Conservation (phyloP, 2,329 filamentous ascomycete species). For the Colletotrichum sansevieriae region DNA sequence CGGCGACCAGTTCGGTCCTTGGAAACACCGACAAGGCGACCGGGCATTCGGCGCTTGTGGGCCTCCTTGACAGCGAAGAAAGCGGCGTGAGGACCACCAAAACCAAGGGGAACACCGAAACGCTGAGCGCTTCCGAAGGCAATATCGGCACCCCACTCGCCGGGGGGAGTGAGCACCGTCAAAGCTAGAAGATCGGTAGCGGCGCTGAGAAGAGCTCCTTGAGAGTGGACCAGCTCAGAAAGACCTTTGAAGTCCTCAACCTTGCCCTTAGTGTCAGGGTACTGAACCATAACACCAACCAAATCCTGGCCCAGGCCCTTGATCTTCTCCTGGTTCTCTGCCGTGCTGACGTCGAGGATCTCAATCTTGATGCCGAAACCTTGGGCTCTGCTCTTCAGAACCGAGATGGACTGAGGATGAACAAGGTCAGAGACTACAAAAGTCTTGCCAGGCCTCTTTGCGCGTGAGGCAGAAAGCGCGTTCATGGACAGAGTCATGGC, state of each 20-base stretch:
- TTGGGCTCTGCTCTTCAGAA: constrained; percentile 86
- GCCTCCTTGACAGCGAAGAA: constrained; percentile 95
- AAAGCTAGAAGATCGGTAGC: constrained; percentile 91
- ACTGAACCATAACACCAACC: constrained; percentile 93
- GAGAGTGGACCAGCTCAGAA: constrained; percentile 81
- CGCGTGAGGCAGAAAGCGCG: constrained; percentile 76
- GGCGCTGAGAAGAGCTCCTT: constrained; percentile 84
- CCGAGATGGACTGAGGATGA: constrained; percentile 87
- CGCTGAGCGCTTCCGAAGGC: constrained; percentile 94
- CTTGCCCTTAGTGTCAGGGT: constrained; percentile 89
- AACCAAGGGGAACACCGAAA: constrained; percentile 92
- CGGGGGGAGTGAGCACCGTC: constrained; percentile 88
- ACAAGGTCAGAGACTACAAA: constrained; percentile 87
- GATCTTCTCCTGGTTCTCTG: constrained; percentile 72
- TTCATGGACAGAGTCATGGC: constrained; percentile 95
- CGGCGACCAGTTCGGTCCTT: constrained; percentile 88
- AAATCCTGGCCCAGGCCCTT: constrained; percentile 83
- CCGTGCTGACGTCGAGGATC: constrained; percentile 76
- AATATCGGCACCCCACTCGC: constrained; percentile 95
- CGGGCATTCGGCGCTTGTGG: constrained; percentile 94
- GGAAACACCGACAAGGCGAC: constrained; percentile 89
- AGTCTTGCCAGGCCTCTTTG: constrained; percentile 81
- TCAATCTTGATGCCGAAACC: constrained; percentile 91
- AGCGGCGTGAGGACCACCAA: constrained; percentile 93
- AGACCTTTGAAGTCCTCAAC: constrained; percentile 81